These are phyloP conservation scores for Aureobasidium melanogenum DNA, from an alignment of 2,329 filamentous ascomycete species.

Conservation along the genomic window DNA sequence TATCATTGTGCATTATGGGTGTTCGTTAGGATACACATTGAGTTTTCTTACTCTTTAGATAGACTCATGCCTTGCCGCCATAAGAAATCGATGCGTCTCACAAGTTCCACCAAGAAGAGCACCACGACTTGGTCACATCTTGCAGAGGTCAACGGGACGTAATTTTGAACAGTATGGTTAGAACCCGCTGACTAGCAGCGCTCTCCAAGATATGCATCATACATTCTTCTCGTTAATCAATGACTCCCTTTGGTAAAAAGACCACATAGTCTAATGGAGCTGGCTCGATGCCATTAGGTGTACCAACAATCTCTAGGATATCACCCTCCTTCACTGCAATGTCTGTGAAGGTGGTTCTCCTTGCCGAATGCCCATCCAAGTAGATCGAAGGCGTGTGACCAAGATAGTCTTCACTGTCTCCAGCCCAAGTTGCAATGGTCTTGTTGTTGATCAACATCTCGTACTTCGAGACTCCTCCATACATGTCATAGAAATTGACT, in stretches of 20 bases:
- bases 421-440: slow-evolving; percentile 46
- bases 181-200: no score
- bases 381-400: slow-evolving; percentile 51
- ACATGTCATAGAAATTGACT: slow-evolving; percentile 58
- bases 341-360: slow-evolving; percentile 49
- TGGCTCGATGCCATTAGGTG: slow-evolving; percentile 50
- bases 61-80: no score
- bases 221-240: slow-evolving; percentile 36
- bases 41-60: background rate
- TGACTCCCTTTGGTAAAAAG: slow-evolving; percentile 48
- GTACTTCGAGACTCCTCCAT: slow-evolving; percentile 49
- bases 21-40: background rate
- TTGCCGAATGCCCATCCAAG: slow-evolving; percentile 58
- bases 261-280: slow-evolving; percentile 61
- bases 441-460: slow-evolving; percentile 45
- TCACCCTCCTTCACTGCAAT: slow-evolving; percentile 45
- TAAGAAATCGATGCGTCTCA: no score
- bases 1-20: background rate
- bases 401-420: slow-evolving; percentile 49
- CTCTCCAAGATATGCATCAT: no score
- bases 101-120: no score
- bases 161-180: no score
- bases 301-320: slow-evolving; percentile 46
- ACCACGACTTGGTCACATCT: no score
- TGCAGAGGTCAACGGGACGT: no score